phyloP scores from a whole-genome alignment of 1,139 yeast genomes.

The Arxiozyma slooffiae region DNA sequence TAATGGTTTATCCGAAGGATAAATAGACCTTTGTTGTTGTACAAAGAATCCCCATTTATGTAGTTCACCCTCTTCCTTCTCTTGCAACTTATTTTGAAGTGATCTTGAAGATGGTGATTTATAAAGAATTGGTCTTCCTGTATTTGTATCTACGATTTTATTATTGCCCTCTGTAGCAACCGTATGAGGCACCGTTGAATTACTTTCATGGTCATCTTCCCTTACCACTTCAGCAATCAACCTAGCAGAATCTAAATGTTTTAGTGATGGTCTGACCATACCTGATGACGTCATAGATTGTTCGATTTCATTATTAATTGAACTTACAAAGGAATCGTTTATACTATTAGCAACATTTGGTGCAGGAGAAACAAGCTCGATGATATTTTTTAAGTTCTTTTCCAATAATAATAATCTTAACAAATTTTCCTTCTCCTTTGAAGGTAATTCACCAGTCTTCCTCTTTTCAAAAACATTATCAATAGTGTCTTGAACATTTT shows the following conservation, averaged over 20 bases:
- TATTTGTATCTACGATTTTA: conserved; percentile 52
- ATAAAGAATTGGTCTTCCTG: conserved; percentile 63
- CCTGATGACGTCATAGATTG: not conserved
- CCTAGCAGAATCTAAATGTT: conserved; percentile 21
- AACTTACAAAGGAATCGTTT: not conserved
- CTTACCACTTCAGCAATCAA: conserved; percentile 11
- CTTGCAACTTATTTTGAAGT: conserved; percentile 61
- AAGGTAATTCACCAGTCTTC: conserved; percentile 44
- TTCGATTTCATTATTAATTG: not conserved
- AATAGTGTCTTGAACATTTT: conserved; percentile 51
- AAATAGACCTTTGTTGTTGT: conserved; percentile 39
- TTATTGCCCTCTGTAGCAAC: conserved; percentile 53
- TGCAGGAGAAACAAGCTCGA: conserved; percentile 40
- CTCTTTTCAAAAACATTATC: conserved; percentile 52
- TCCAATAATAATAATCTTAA: conserved; percentile 55
- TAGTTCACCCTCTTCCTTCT: conserved; percentile 84
- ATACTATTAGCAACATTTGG: conserved; percentile 12
- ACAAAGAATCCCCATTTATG: conserved; percentile 75
- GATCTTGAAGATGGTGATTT: conserved; percentile 52
- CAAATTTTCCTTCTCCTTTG: conserved; percentile 65
- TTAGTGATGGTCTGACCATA: conserved; percentile 11
- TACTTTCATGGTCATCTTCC: conserved; percentile 7
- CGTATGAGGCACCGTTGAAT: conserved; percentile 42
- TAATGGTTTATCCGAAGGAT: not conserved
- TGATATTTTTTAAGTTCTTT: conserved; percentile 53